Percentiles rank a stretch among this genome's conserved stretches.
These are phyloP conservation scores for Cyclotella atomus DNA, from an alignment of 108 stramenopile species.

Conservation along the genomic window DNA sequence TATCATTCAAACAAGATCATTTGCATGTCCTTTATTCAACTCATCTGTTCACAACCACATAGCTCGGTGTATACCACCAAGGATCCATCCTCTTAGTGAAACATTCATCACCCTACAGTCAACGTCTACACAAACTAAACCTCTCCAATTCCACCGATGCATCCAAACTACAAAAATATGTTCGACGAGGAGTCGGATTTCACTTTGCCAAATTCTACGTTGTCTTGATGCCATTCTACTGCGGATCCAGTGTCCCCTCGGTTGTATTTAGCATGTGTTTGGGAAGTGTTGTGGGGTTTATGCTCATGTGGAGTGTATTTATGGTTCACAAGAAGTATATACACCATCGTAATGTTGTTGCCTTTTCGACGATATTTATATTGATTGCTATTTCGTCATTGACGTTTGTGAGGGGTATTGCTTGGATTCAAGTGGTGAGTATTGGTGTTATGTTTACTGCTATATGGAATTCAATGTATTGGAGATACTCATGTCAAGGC, in stretches of 20 bases:
- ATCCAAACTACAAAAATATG: conserved; percentile 12
- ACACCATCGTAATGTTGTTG: conserved; percentile 33
- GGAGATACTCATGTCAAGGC: too few species aligned
- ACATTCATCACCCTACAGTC: conserved; percentile 30
- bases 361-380: conserved; percentile 34
- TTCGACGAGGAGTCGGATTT: conserved; percentile 32
- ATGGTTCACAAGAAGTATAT: conserved; percentile 41
- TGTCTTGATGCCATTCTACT: conserved; percentile 47
- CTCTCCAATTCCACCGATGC: conserved; percentile 5
- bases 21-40: neutral
- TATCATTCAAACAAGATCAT: neutral
- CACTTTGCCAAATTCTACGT: conserved; percentile 52
- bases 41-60: neutral
- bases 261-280: conserved; percentile 24
- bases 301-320: conserved; percentile 47
- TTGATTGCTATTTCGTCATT: conserved; percentile 25
- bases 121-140: conserved; percentile 12
- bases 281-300: conserved; percentile 27
- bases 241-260: conserved; percentile 21
- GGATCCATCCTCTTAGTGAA: conserved; percentile 43
- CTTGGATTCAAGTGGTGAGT: conserved; percentile 48
- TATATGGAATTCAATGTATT: too few species aligned
- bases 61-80: conserved; percentile 50
- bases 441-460: too few species aligned
- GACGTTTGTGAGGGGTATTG: conserved; percentile 42